Conservation (phyloP, 1,139 yeast genomes). For the Nadsonia starkeyi-henricii region DNA sequence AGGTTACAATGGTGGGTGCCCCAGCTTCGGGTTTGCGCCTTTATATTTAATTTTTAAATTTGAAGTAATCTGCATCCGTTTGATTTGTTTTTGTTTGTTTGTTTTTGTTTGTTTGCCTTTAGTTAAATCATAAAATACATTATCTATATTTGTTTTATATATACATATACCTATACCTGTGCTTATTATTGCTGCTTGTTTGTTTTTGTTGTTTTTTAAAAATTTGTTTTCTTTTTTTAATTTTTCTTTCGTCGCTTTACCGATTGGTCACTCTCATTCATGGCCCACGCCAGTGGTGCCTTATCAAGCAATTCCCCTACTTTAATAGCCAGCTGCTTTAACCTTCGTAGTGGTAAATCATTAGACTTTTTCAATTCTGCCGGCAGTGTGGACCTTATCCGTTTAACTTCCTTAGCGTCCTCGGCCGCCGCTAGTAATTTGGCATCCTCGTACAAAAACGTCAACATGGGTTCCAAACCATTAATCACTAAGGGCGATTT, state of each 20-base stretch:
- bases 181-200: too few species aligned
- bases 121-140: too few species aligned
- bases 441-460: background rate
- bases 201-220: too few species aligned
- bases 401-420: background rate
- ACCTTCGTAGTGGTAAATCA: too few species aligned
- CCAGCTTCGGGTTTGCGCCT: slow-evolving; percentile 81
- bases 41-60: slow-evolving; percentile 10
- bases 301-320: background rate
- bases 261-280: slow-evolving; percentile 11
- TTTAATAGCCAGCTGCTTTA: background rate
- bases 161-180: too few species aligned
- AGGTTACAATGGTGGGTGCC: slow-evolving; percentile 74
- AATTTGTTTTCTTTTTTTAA: too few species aligned
- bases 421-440: background rate
- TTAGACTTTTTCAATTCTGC: slow-evolving; percentile 1
- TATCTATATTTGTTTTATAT: too few species aligned
- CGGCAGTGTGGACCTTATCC: background rate
- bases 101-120: too few species aligned
- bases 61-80: too few species aligned
- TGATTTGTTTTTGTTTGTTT: too few species aligned
- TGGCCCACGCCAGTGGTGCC: background rate
- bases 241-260: too few species aligned
- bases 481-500: background rate
- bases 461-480: background rate